A percentile compares a stretch with the other conserved stretches of the same genome.
Conservation (phyloP, 2,329 filamentous ascomycete genomes). For the Daldinia eschscholtzii region DNA sequence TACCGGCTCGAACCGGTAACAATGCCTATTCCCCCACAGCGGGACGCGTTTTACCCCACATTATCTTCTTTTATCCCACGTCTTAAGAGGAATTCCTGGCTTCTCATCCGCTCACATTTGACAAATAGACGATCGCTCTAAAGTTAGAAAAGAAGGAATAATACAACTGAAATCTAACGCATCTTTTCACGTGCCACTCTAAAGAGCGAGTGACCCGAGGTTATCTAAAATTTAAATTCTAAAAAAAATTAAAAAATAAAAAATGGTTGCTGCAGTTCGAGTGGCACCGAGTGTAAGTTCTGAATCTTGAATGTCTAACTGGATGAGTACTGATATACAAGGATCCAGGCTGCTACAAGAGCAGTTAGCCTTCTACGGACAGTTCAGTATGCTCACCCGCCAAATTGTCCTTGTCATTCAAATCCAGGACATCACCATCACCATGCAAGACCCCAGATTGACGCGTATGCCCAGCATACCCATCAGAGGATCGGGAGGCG, state of each 20-base stretch:
- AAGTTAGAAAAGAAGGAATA: not conserved
- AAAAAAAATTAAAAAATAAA: slow-evolving; percentile 8
- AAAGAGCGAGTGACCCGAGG: not conserved
- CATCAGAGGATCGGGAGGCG: slow-evolving; percentile 55
- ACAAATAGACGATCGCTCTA: not conserved
- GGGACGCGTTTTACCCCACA: slow-evolving; percentile 38
- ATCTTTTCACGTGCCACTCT: not conserved
- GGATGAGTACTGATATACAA: slow-evolving; percentile 17
- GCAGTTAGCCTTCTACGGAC: slow-evolving; percentile 83
- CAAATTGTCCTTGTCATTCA: slow-evolving; percentile 90
- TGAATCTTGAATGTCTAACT: not conserved
- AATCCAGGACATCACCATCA: slow-evolving; percentile 85
- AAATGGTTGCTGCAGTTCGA: slow-evolving; percentile 53
- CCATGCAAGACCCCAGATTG: slow-evolving; percentile 66
- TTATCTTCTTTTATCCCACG: slow-evolving; percentile 24
- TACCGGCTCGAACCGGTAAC: slow-evolving; percentile 30
- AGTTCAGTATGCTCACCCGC: slow-evolving; percentile 91
- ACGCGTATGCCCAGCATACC: slow-evolving; percentile 58
- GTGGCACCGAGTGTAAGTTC: slow-evolving; percentile 54
- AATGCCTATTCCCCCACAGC: slow-evolving; percentile 36
- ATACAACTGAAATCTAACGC: not conserved
- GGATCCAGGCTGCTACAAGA: slow-evolving; percentile 66
- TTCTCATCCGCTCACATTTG: not conserved
- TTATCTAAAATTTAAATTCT: not conserved
- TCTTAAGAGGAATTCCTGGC: not conserved